These are phyloP conservation scores for Peniophora sp. DNA, from an alignment of 1,284 basidiomycete species.

Conservation along the genomic window DNA sequence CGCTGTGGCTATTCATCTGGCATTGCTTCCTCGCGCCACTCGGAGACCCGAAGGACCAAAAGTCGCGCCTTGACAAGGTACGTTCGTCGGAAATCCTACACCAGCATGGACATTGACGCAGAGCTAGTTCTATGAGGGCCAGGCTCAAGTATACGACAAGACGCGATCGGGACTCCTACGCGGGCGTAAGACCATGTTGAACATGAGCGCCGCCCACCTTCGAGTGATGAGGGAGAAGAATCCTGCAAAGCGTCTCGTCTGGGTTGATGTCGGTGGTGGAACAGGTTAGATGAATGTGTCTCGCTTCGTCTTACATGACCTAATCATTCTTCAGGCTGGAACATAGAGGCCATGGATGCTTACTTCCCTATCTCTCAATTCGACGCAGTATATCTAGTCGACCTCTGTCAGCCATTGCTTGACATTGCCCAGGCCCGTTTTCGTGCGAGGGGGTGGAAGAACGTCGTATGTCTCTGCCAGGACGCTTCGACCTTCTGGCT, in stretches of 20 bases:
- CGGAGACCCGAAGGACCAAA: slow-evolving; percentile 9
- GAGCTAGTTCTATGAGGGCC: slow-evolving; percentile 56
- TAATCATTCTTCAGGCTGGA: slow-evolving; percentile 43
- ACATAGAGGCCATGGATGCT: slow-evolving; percentile 77
- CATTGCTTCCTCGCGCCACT: slow-evolving; percentile 13
- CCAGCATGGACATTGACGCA: background rate
- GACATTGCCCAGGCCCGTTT: slow-evolving; percentile 68
- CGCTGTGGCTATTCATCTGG: slow-evolving; percentile 11
- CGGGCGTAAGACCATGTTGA: slow-evolving; percentile 66
- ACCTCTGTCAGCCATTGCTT: slow-evolving; percentile 70
- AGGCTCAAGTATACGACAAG: slow-evolving; percentile 65
- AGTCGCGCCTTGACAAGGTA: slow-evolving; percentile 9
- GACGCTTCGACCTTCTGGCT: slow-evolving; percentile 68
- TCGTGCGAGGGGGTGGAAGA: slow-evolving; percentile 62
- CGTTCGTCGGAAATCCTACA: too few relatives aligned
- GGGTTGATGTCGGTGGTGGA: slow-evolving; percentile 81
- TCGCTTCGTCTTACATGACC: background rate
- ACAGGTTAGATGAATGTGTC: slow-evolving; percentile 38
- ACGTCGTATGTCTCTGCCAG: slow-evolving; percentile 69
- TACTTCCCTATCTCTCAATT: slow-evolving; percentile 59
- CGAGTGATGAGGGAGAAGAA: slow-evolving; percentile 34
- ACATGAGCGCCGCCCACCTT: slow-evolving; percentile 63
- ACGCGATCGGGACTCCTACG: slow-evolving; percentile 55
- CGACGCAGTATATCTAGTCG: slow-evolving; percentile 70
- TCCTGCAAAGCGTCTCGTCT: slow-evolving; percentile 49